Percentiles rank a stretch among this genome's conserved stretches.
These are phyloP conservation scores for Pichia kluyveri DNA, from an alignment of 805 yeast genomes.

Conservation along the genomic window DNA sequence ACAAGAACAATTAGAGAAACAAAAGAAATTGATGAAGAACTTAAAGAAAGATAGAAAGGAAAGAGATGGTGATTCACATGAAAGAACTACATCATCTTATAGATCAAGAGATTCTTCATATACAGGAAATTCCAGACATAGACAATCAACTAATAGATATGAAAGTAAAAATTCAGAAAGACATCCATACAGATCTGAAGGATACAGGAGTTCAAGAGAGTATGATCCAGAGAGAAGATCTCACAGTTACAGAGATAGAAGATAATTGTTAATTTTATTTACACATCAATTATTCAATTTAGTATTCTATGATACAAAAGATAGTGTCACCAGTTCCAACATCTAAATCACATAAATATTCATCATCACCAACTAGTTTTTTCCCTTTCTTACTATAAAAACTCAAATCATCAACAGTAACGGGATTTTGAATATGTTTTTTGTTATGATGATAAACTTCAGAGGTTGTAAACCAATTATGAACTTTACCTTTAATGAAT, in stretches of 20 bases:
- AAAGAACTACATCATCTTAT: too few relatives aligned
- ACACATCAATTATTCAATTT: too few relatives aligned
- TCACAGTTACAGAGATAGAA: too few relatives aligned
- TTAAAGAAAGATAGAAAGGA: neutral
- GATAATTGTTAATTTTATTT: too few relatives aligned
- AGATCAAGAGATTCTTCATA: too few relatives aligned
- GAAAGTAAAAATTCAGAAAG: too few relatives aligned
- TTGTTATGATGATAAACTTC: conserved; percentile 20
- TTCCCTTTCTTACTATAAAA: conserved; percentile 28
- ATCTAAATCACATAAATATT: conserved; percentile 40
- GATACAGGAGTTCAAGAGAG: too few relatives aligned
- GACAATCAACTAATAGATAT: too few relatives aligned
- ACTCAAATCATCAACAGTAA: conserved; percentile 23
- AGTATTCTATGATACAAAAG: conserved; percentile 24
- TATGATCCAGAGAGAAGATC: too few relatives aligned
- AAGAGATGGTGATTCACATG: too few relatives aligned
- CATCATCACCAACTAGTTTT: conserved; percentile 30
- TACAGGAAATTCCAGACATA: too few relatives aligned
- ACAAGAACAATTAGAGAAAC: conserved; percentile 8
- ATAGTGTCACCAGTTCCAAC: conserved; percentile 46
- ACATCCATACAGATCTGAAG: too few relatives aligned
- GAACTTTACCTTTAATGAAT: conserved; percentile 49
- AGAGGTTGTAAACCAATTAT: conserved; percentile 44
- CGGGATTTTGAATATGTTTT: conserved; percentile 8
- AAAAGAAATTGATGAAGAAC: conserved; percentile 1